Conservation (phyloP, 192 early-diverging fungal species). For the Dissophora globulifera region DNA sequence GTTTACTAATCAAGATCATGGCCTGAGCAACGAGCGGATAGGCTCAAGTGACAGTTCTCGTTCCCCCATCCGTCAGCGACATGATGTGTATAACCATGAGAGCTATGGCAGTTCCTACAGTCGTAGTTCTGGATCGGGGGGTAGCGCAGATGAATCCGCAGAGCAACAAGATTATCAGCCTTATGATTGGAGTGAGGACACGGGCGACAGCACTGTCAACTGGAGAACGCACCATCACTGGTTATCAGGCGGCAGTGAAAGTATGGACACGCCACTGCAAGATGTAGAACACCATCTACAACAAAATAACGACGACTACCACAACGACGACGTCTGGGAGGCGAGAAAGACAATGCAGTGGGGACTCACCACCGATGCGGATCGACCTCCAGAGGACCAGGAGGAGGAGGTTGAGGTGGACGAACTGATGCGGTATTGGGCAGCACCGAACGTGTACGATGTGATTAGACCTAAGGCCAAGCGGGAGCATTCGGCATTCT, state of each 20-base stretch:
- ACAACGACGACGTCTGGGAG: constrained; percentile 20
- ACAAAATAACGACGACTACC: constrained; percentile 1
- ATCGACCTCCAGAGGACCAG: background rate
- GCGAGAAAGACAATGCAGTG: constrained; percentile 6
- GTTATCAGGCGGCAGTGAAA: background rate
- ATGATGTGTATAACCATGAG: no score
- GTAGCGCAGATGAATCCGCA: background rate
- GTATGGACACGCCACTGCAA: background rate
- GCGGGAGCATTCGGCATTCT: background rate
- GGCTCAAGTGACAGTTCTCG: no score
- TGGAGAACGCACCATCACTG: background rate
- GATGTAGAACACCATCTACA: background rate
- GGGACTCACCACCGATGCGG: background rate
- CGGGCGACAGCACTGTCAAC: background rate
- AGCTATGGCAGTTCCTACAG: no score
- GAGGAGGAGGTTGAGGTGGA: constrained; percentile 21
- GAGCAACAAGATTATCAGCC: background rate
- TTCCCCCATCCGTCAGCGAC: no score
- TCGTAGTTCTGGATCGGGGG: no score
- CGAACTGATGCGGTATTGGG: constrained; percentile 30
- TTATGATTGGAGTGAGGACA: background rate
- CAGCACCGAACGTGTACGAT: constrained; percentile 9
- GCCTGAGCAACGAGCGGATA: background rate
- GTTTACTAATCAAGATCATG: background rate
- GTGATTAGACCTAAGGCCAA: constrained; percentile 15